A percentile compares a stretch with the other conserved stretches of the same genome.
These are phyloP conservation scores for Anthracocystis walkeri DNA, from an alignment of 1,284 basidiomycete species.

Conservation along the genomic window DNA sequence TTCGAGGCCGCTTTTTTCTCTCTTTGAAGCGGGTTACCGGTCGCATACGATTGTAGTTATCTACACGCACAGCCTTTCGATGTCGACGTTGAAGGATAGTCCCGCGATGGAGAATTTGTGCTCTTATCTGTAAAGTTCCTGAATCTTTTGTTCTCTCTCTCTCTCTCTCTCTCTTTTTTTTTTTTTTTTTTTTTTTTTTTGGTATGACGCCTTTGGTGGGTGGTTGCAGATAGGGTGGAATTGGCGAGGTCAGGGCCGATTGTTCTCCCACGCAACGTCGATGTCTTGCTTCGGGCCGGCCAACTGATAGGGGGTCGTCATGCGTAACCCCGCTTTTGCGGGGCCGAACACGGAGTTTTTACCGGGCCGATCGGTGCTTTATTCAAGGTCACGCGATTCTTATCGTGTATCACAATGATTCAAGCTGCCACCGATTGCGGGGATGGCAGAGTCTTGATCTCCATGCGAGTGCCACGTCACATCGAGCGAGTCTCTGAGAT, in stretches of 20 bases:
- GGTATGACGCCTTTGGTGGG: not conserved
- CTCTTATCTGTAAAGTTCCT: not conserved
- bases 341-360: too few species aligned
- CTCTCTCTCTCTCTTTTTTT: too few species aligned
- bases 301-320: not conserved
- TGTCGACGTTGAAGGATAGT: too few species aligned
- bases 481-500: too few species aligned
- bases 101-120: too few species aligned
- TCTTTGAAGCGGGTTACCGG: too few species aligned
- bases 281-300: not conserved
- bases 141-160: too few species aligned
- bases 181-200: too few species aligned
- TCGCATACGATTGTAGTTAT: too few species aligned
- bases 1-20: not conserved
- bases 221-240: not conserved
- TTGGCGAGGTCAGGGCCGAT: not conserved
- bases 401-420: not conserved
- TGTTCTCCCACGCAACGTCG: not conserved
- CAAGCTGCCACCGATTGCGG: not conserved
- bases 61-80: too few species aligned
- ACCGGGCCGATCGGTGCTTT: not conserved
- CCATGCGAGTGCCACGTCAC: too few species aligned
- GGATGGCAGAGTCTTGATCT: not conserved
- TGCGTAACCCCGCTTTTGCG: not conserved
- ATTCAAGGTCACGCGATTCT: not conserved